Base-by-base conservation (phyloP, 140 eudicot species). In the Ambrosia hybrid region DNA sequence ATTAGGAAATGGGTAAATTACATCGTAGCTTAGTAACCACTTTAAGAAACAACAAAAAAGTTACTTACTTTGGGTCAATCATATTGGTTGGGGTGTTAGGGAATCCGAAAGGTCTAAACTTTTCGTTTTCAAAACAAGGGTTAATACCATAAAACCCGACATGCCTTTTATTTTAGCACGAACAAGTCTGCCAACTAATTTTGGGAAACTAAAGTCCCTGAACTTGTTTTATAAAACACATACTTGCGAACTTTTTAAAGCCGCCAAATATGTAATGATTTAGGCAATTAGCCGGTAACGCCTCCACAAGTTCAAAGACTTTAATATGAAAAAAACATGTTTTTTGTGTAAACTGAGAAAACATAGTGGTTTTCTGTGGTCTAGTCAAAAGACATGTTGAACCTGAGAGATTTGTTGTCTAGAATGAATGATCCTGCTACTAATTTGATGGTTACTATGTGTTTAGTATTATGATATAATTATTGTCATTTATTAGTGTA, bases 1-100 rank as follows among this genome's bases (percentile, higher is more conserved):
- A 21, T 21, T 21, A 21, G 26, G 26, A 21, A 55, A 53, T 2
- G 17, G 63, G 57, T 12, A 71, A 38, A 51, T 13, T 61, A 7
- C 51, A 14, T 13, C 49, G 38, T 14, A 63, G 33, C 7, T 63
- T 63, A 63, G 68, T 62, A 63, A 63, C 68, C 51, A 39, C 52
- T 63, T 63, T 63, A 37, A 38, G 68, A 51, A 13, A 13, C 68
- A 5, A 5, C 15, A 15, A 3, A 33, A 38, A 57, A 21, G 58
- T 12, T 52, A 14, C 21, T 10, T 59, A 26, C 43, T 6, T 30
- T 30, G 41, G 4, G 34, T 63, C 68, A 6, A 37, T 63, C 33
- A 63, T 37, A 63, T 37, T 38, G 2, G 12, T 63, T 1, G 11
- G 46, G 17, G 49, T 63, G 13, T 63, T 63, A 38, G 13, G 68